Base-by-base conservation (phyloP, 768 basidiomycete genomes). In the Cyclocybe aegerita region DNA sequence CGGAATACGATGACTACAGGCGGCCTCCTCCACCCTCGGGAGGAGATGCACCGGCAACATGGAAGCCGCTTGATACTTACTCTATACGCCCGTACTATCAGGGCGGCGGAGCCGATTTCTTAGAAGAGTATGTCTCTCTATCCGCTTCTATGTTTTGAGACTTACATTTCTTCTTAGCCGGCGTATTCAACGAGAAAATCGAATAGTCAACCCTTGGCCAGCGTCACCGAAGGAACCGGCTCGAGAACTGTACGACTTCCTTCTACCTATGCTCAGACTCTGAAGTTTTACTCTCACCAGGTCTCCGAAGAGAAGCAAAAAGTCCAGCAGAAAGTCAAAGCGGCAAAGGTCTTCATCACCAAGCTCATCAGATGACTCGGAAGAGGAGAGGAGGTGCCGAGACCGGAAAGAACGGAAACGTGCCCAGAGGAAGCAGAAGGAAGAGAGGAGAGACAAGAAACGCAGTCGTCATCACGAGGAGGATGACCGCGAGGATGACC, bases 121-220 rank as follows among this genome's bases (percentile, higher is more conserved):
- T 91, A 65, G 88, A 91, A 54, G 81, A 82, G 90, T 89, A 55
- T 46, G 78, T 66, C 23, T 32, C n/a, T 49, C 45, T 10, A 9
- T 8, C 32, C 6, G 9, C 7, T 4, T 30, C 49, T 32, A 37
- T 11, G 10, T 48, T 6, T 8, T 43, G 31, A 23, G 9, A 49
- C 16, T 61, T 23, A 50, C 37, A 12, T 50, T n/a, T 33, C 37
- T 39, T 50, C 45, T 0, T 52, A 93, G 91, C 58, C 91, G 92
- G 31, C 76, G 88, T 48, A 62, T 74, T 41, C 85, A 92, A 63
- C 76, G 92, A 42, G 82, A 82, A 57, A 72, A 58, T 4, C 79
- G 69, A 7, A 75, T 73, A 4, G 65, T 83, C 1, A 77, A 78
- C 57, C 75, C 91, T n/a, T 94, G 92, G 92, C 92, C 92, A 1